Evolutionary conservation across 192 early-diverging fungal species (phyloP).

Genomic region (Backusella macrospora): DNA sequence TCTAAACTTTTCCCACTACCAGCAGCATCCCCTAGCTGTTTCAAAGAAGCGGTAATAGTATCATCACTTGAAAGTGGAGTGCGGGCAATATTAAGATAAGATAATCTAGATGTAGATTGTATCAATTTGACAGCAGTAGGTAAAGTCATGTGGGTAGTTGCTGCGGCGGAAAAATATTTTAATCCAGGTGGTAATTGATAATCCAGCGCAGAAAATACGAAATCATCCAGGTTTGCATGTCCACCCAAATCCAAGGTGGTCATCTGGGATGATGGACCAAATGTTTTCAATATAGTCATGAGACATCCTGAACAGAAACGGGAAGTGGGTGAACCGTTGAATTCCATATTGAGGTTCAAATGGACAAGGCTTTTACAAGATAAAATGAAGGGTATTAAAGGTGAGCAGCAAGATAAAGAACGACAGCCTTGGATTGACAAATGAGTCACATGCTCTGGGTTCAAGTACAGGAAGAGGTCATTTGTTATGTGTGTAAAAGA

Average conservation of each 20-base stretch:
- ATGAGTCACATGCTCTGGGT: conserved; percentile 9
- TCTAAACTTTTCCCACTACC: conserved; percentile 13
- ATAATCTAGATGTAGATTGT: not conserved
- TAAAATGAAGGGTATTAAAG: conserved; percentile 12
- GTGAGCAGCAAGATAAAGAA: not conserved
- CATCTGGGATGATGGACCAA: not conserved
- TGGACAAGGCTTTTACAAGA: not conserved
- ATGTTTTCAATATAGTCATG: not conserved
- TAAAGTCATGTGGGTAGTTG: not conserved
- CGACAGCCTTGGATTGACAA: conserved; percentile 19
- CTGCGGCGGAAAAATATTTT: conserved; percentile 9
- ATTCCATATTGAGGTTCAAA: conserved; percentile 15
- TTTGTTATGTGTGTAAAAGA: conserved; percentile 18
- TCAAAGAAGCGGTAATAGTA: not conserved
- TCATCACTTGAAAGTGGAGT: not conserved
- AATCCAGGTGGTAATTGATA: conserved; percentile 1
- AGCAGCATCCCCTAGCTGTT: not conserved
- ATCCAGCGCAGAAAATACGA: not conserved
- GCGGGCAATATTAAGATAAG: conserved; percentile 15
- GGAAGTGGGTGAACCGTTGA: not conserved
- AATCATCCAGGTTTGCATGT: conserved; percentile 4
- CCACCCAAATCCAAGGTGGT: conserved; percentile 12
- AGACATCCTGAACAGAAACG: conserved; percentile 11
- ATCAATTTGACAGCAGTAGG: conserved; percentile 3
- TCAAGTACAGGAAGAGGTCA: conserved; percentile 11